phyloP scores from a whole-genome alignment of 768 basidiomycete genomes.

The Leccinum broughii region DNA sequence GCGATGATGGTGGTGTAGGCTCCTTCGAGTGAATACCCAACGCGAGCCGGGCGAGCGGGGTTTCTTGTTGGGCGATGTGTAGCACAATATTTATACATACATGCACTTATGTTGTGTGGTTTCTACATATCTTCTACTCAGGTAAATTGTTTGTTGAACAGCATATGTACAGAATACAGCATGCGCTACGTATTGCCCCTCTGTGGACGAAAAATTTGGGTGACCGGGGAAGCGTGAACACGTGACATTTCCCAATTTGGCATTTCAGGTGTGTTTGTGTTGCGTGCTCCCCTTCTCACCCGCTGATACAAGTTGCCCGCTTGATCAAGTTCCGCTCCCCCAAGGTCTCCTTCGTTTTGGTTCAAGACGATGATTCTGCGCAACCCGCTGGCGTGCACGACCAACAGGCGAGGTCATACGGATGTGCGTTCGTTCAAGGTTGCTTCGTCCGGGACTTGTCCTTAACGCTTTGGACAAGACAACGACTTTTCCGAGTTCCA shows the following conservation, averaged over 20 bases:
- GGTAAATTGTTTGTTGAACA: no score
- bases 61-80: background rate
- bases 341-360: constrained; percentile 63
- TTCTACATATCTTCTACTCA: no score
- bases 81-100: background rate
- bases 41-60: background rate
- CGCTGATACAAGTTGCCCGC: constrained; percentile 40
- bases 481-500: constrained; percentile 71
- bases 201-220: background rate
- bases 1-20: background rate
- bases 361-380: constrained; percentile 62
- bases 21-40: background rate
- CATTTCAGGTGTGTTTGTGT: background rate
- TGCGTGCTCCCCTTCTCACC: constrained; percentile 9
- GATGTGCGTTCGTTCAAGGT: constrained; percentile 53
- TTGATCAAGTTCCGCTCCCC: constrained; percentile 46
- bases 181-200: no score
- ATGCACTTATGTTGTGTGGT: no score
- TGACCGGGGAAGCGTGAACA: constrained; percentile 9
- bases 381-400: constrained; percentile 66
- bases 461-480: constrained; percentile 39
- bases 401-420: constrained; percentile 62
- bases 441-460: constrained; percentile 1
- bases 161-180: no score
- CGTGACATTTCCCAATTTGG: constrained; percentile 21